Evolutionary conservation across 2,329 filamentous ascomycete genomes (phyloP), one percentile per base, ranked within the genome.

Genomic region (Seiridium cupressi): DNA sequence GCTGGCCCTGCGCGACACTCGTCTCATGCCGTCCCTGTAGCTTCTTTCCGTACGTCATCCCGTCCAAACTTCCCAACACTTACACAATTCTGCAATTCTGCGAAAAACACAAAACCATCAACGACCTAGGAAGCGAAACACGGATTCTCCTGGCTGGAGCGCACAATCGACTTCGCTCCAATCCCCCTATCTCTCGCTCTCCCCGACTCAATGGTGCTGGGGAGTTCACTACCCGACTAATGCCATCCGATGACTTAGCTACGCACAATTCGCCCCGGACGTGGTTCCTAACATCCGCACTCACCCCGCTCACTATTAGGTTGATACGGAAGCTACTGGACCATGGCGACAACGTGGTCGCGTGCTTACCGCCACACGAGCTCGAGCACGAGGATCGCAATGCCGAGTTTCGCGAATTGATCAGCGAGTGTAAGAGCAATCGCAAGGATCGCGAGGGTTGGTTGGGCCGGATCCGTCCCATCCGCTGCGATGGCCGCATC

Each of bases 321-420:
- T 83, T 97, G 60, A 90, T 92, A 58, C 87, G 90, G 58, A 86
- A 92, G 68, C 83, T 96, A 48, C 88, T 98, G 53, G 86, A 87
- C n/a, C 93, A 97, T 75, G 94, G 95, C 54, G 95, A 98, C 75
- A 93, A 90, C 72, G 90, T 96, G 51, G 89, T 94, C 53, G 90
- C 92, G 4, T 95, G 93, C 58, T 82, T 97, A 40, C 87, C 91
- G 53, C 89, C 92, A 3, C 79, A 84, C 55, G 91, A 95, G 74
- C 89, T 93, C 64, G 90, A 93, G 68, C 84, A 93, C 73, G 89
- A 89, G 44, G 84, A 85, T 51, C 87, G 91, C 64, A 91, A 89
- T 72, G 83, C 87, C 68, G 91, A 93, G 73, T 96, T 96, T 74
- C 87, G 90, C 60, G 86, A 87, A 63, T 90, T 97, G 64, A 83